Evolutionary conservation across 2,329 filamentous ascomycete genomes (phyloP).

Genomic region (Kalaharituber pfeilii): DNA sequence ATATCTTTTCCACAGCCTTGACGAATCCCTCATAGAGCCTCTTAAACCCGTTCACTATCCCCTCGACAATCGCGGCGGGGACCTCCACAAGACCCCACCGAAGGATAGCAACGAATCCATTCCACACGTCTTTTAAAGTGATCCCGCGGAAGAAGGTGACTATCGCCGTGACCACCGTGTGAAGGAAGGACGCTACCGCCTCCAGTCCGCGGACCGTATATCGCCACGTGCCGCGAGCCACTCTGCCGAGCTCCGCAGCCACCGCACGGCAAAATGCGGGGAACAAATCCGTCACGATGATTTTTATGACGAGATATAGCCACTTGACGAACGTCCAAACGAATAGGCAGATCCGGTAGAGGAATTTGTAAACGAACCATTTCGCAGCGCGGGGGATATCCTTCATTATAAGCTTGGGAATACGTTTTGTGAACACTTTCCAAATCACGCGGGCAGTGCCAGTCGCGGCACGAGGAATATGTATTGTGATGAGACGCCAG

Average conservation of each 20-base stretch:
- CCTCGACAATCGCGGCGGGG: neutral
- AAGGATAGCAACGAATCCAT: neutral
- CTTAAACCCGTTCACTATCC: neutral
- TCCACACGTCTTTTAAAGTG: conserved; percentile 4
- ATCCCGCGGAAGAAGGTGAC: conserved; percentile 7
- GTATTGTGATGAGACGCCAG: neutral
- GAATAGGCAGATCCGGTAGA: neutral
- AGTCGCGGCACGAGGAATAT: neutral
- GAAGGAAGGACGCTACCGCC: conserved; percentile 6
- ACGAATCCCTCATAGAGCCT: neutral
- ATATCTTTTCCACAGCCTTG: conserved; percentile 5
- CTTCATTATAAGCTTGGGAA: too few species aligned
- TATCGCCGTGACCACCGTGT: conserved; percentile 5
- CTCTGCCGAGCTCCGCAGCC: neutral
- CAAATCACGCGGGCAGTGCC: conserved; percentile 1
- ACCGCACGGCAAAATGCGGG: neutral
- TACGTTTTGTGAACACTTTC: conserved; percentile 3
- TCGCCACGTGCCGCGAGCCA: neutral
- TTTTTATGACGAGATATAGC: neutral
- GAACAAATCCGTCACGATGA: neutral
- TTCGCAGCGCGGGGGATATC: neutral
- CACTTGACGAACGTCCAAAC: conserved; percentile 4
- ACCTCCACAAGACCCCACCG: neutral
- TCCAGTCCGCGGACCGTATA: neutral
- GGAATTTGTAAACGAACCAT: neutral